These are phyloP conservation scores for Phytophthora sp. DNA, from an alignment of 352 stramenopile genomes.

Conservation along the genomic window DNA sequence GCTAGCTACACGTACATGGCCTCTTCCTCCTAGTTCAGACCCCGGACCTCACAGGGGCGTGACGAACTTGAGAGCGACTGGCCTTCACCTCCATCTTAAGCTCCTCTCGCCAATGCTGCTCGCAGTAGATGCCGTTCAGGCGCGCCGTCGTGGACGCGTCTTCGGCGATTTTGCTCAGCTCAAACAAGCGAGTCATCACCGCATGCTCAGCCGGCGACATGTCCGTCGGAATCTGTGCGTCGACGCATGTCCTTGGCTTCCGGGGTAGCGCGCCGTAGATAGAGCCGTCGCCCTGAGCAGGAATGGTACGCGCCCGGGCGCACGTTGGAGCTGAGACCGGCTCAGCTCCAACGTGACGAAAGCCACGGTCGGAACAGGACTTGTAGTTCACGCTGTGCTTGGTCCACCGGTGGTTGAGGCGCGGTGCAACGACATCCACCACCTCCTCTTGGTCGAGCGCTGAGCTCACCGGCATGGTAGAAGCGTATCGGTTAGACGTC, in stretches of 20 bases:
- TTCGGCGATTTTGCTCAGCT: constrained; percentile 58
- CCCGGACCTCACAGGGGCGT: constrained; percentile 10
- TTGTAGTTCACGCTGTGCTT: constrained; percentile 14
- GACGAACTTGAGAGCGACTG: constrained; percentile 24
- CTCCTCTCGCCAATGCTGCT: constrained; percentile 39
- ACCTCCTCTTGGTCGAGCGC: constrained; percentile 10
- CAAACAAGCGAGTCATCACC: constrained; percentile 44
- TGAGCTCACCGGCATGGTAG: constrained; percentile 21
- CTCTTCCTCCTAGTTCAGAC: constrained; percentile 18
- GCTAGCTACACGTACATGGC: constrained; percentile 25
- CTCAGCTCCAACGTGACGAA: not conserved
- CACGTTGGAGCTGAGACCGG: constrained; percentile 15
- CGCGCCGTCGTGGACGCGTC: constrained; percentile 55
- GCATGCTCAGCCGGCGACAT: constrained; percentile 23
- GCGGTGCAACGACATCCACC: constrained; percentile 4
- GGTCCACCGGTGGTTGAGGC: constrained; percentile 14
- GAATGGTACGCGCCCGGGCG: constrained; percentile 24
- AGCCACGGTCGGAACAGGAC: constrained; percentile 20
- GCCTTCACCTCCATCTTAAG: constrained; percentile 38
- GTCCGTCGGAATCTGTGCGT: constrained; percentile 13
- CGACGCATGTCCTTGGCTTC: constrained; percentile 10
- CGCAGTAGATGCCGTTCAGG: constrained; percentile 57
- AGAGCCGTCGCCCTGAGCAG: not conserved
- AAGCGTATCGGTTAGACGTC: constrained; percentile 1
- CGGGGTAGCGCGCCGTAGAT: constrained; percentile 16